phyloP scores from a whole-genome alignment of 768 basidiomycete species.

The Mrakia gelida region DNA sequence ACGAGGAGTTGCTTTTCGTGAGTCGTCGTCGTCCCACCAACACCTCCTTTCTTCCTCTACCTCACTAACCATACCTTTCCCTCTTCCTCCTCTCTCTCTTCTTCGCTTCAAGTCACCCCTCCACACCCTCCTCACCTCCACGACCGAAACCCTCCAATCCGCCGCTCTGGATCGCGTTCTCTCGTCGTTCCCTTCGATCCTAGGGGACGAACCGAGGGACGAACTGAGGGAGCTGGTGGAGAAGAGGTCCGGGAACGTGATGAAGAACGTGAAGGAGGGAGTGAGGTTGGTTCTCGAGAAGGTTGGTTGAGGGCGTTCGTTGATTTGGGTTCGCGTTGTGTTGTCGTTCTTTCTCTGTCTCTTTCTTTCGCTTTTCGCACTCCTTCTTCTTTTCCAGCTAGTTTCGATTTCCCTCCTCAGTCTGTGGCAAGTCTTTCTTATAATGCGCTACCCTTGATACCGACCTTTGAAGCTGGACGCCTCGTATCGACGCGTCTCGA shows the following conservation, averaged over 20 bases:
- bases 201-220: not conserved
- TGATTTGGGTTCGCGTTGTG: too few relatives aligned
- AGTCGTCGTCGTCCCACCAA: not conserved
- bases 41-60: not conserved
- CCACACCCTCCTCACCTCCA: not conserved
- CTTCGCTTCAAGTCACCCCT: not conserved
- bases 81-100: not conserved
- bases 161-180: not conserved
- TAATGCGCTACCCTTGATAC: too few relatives aligned
- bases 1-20: constrained; percentile 1
- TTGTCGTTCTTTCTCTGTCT: too few relatives aligned
- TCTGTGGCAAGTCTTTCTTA: too few relatives aligned
- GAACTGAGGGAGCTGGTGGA: not conserved
- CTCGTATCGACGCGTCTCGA: too few relatives aligned
- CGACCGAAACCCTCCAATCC: not conserved
- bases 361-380: too few relatives aligned
- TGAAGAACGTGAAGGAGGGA: constrained; percentile 6
- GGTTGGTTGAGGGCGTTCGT: not conserved
- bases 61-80: not conserved
- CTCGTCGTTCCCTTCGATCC: not conserved
- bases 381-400: too few relatives aligned
- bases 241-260: not conserved
- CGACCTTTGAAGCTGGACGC: too few relatives aligned
- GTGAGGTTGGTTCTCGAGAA: not conserved
- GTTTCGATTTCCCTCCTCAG: too few relatives aligned